Base-by-base conservation (phyloP, 2,329 filamentous ascomycete genomes). In the Coniosporium tulheliwenetii region DNA sequence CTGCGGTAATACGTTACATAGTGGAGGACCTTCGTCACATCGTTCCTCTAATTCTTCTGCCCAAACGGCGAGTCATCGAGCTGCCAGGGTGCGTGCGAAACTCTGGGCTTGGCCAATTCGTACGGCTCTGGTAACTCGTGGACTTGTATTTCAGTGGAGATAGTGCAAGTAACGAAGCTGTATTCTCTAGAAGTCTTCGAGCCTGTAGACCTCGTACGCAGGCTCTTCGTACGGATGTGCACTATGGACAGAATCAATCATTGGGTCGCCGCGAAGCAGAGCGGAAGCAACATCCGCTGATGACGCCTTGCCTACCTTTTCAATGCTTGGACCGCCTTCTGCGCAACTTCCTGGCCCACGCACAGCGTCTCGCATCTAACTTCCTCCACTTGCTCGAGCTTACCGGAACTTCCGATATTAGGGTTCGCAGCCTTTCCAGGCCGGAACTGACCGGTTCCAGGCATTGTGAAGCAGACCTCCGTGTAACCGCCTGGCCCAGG, bases 401-500 rank as follows among this genome's bases (percentile, higher is more conserved):
- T 55, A 0, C 77, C 76, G 1, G 66, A 60, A 8, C 59, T 58
- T 0, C 79, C 80, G 45, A 82, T 75, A 50, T 75, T 60, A 2
- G 79, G 79, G 38, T 77, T 77, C 1, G 79, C 76, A 0, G 62
- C 55, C 41, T 66, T 65, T 0, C 73, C 75, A 0, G 79, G 78
- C 0, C 73, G 69, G 55, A 83, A 85, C 51, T 83, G 78, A 0
- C 77, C 77, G 0, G 63, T 73, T 4, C 79, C 80, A 3, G 58
- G 46, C 0, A 61, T 56, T 2, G 53, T 58, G 45, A 62, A 67
- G 40, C 58, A 60, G 39, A 53, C 58, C 48, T 68, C 62, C 1
- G 58, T 64, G 47, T 69, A 69, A 10, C 55, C 51, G 7, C 54
- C 61, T 5, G 54, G 47, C 4, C 62, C 62, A 3, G 63, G 62